These are phyloP conservation scores for Tilletia horrida DNA, from an alignment of 1,284 basidiomycete genomes.

Conservation along the genomic window DNA sequence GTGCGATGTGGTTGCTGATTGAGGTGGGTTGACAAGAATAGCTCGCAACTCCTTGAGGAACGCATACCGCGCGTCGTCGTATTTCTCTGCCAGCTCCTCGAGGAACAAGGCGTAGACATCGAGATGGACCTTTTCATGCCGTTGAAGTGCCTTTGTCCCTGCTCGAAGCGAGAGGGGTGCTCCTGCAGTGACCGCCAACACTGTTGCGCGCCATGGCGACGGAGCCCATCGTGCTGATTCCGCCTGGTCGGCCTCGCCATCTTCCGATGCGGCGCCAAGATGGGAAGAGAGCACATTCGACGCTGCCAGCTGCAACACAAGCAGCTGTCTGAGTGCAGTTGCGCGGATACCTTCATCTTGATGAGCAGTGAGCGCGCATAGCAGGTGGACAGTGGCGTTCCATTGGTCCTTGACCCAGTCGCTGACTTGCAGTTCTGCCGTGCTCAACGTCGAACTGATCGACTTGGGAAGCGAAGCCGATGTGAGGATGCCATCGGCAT, in stretches of 20 bases:
- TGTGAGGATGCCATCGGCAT: constrained; percentile 12
- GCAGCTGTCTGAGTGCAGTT: constrained; percentile 29
- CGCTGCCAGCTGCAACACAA: constrained; percentile 32
- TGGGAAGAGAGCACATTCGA: constrained; percentile 25
- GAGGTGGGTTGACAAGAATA: constrained; percentile 58
- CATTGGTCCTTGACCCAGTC: constrained; percentile 46
- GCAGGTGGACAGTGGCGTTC: constrained; percentile 40
- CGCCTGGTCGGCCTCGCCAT: constrained; percentile 14
- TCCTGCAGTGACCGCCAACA: constrained; percentile 35
- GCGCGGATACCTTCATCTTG: constrained; percentile 28
- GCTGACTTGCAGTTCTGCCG: constrained; percentile 32
- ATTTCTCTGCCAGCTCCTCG: constrained; percentile 43
- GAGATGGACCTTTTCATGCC: constrained; percentile 22
- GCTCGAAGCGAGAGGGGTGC: constrained; percentile 21
- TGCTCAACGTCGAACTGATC: constrained; percentile 17
- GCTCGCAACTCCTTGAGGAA: constrained; percentile 70
- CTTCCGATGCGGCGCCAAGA: background rate
- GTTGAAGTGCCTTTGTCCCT: background rate
- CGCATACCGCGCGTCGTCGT: constrained; percentile 81
- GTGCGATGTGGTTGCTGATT: constrained; percentile 21
- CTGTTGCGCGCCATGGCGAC: constrained; percentile 35
- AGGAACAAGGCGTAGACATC: constrained; percentile 42
- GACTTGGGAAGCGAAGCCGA: background rate
- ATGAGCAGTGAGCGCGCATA: constrained; percentile 36
- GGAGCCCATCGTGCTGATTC: constrained; percentile 28